Base-by-base conservation (phyloP, 2,329 filamentous ascomycete genomes). In the Proliferodiscus dingleyae region DNA sequence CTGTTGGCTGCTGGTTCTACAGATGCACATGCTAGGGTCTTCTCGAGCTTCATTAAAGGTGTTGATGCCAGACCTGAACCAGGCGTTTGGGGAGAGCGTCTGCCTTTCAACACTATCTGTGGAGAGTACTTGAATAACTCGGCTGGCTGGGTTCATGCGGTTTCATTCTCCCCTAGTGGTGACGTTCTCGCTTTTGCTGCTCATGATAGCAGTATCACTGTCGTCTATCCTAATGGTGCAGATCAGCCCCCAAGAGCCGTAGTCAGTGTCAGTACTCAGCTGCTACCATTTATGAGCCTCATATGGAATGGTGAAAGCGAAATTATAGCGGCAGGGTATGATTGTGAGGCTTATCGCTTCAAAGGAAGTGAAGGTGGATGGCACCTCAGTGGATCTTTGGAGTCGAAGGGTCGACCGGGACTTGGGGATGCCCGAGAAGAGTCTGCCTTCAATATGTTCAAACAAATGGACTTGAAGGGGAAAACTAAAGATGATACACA, bases 41-140 rank as follows among this genome's bases (percentile, higher is more conserved):
- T 98, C 64, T 95, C 89, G 7, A 86, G 85, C 62, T 98, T 95
- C 70, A 87, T 98, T 75, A 98, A 98, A 72, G 90, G 90, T 42
- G 81, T 94, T 45, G 93, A 98, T 66, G 76, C 80, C 56, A 80
- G 88, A 36, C 93, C 93, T 1, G 86, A 93, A 58, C 83, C 90
- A 6, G 86, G 83, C 52, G 87, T 85, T 8, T 98, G 93, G 93
- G 93, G 93, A 49, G 93, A 98, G 73, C 77, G 91, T 40, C 73
- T 98, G 51, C 93, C 93, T 5, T 98, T 98, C 76, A 96, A 96
- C 71, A 98, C 93, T 3, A 89, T 98, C 41, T 98, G 93, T 62
- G 93, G 93, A 62, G 93, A 98, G 70, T 98, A 81, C 64, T 67
- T 96, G 59, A 98, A 98, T 68, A 91, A 93, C 68, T 94, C 90